Percentiles rank a stretch among this genome's conserved stretches.
Conservation (phyloP, 148 eudicot genomes). For the Camellia sinensis region DNA sequence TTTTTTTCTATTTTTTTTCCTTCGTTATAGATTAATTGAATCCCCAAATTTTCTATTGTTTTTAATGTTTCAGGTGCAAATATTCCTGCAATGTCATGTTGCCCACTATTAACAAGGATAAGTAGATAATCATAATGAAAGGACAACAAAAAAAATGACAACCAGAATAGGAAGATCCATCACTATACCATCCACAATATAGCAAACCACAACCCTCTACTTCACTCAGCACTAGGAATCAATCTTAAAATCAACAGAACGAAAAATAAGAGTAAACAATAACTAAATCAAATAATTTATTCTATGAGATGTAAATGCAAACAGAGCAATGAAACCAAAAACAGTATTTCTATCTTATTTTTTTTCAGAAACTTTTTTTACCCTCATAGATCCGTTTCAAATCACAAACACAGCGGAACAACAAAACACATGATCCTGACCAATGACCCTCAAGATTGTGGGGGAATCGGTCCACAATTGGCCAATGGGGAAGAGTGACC, state of each 20-base stretch:
- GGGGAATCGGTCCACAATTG: no score
- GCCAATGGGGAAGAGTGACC: no score
- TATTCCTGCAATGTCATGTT: not conserved
- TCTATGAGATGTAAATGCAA: not conserved
- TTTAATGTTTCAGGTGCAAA: not conserved
- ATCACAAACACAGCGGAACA: no score
- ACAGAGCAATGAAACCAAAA: not conserved
- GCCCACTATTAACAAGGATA: not conserved
- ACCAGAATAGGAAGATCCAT: not conserved
- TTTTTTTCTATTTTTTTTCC: no score
- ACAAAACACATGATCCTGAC: no score
- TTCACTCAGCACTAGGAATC: not conserved
- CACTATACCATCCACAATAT: not conserved
- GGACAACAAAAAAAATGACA: not conserved
- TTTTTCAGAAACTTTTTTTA: no score
- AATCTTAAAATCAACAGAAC: not conserved
- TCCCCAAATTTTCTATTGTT: not conserved
- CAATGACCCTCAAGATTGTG: no score
- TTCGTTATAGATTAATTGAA: not conserved
- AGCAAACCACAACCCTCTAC: conserved; percentile 1
- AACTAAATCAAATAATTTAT: not conserved
- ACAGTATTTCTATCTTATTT: not conserved
- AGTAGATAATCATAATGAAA: not conserved
- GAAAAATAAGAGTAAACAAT: not conserved
- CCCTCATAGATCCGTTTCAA: no score